Conservation (phyloP, 164 flowering plant species). For the Nymphaea colorata region DNA sequence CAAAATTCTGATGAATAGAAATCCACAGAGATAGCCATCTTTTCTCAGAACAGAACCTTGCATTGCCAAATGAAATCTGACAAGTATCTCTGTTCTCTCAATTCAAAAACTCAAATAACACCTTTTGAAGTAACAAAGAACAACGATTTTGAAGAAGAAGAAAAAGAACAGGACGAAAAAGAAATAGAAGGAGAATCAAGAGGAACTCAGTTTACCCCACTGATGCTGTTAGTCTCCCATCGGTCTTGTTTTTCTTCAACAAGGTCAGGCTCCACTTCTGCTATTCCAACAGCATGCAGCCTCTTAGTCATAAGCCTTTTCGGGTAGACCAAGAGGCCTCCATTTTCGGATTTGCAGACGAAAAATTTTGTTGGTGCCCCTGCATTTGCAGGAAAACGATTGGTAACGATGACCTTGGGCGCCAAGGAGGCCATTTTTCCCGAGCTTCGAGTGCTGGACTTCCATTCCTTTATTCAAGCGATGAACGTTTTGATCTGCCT, state of each 20-base stretch:
- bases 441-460: no score
- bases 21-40: no score
- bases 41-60: no score
- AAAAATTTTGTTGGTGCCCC: background rate
- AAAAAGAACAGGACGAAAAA: background rate
- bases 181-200: background rate
- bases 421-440: no score
- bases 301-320: constrained; percentile 14
- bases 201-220: constrained; percentile 20
- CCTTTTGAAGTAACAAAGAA: no score
- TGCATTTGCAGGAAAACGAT: background rate
- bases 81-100: no score
- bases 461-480: no score
- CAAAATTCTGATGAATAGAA: no score
- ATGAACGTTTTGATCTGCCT: no score
- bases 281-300: constrained; percentile 52
- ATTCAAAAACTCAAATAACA: no score
- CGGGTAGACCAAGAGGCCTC: background rate
- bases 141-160: no score
- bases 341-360: background rate
- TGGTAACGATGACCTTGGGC: background rate
- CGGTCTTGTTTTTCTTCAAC: constrained; percentile 63
- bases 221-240: constrained; percentile 50
- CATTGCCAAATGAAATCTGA: no score
- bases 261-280: constrained; percentile 76